Evolutionary conservation across 1,139 yeast species (phyloP), one percentile per base, ranked within the genome.

Genomic region (Oligophagozyma castellii): DNA sequence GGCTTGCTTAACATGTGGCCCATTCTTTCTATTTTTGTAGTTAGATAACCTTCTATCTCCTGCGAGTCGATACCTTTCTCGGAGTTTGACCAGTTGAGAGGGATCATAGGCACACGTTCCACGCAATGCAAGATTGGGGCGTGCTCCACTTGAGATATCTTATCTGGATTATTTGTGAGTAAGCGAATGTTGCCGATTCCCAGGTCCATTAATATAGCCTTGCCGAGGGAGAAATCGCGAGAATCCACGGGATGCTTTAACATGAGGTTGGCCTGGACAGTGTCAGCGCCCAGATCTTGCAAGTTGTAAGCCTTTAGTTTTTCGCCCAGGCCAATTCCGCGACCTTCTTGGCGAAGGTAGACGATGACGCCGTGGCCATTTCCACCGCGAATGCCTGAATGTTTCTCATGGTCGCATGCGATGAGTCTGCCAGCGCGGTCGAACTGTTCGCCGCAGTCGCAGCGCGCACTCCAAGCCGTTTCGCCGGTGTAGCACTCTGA

Each of bases 401-500:
- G 37, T 5, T 24, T 15, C 32, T 50, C 55, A 12, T 36, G 40
- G n/a, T 44, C 50, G 18, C 46, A 38, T 5, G 55, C 43, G 86
- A 92, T 89, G 26, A 80, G 58, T 37, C 93, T 67, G 5, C 96
- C 98, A 1, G 98, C 96, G 55, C 92, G 95, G 55, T 89, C 95
- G 44, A 92, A 80, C 60, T 92, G 98, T 55, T 92, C 98, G 10
- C 98, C 99, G 57, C 99, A 92, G 56, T 92, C 98, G 55, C 98
- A 92, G 31, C 99, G 68, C 2, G 98, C 96, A 35, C 92, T 74
- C 95, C 98, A 92, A 8, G 96, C 96, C 2, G 95, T 89, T 53
- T 92, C 99, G 5, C 98, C 98, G 0, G 99, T 92, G 58, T 89
- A 92, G 55, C 98, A 92, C 52, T 92, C 99, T 4, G 94, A 80